A percentile compares a stretch with the other conserved stretches of the same genome.
These are phyloP conservation scores for Mycena floridula DNA, from an alignment of 768 basidiomycete genomes.

Conservation along the genomic window DNA sequence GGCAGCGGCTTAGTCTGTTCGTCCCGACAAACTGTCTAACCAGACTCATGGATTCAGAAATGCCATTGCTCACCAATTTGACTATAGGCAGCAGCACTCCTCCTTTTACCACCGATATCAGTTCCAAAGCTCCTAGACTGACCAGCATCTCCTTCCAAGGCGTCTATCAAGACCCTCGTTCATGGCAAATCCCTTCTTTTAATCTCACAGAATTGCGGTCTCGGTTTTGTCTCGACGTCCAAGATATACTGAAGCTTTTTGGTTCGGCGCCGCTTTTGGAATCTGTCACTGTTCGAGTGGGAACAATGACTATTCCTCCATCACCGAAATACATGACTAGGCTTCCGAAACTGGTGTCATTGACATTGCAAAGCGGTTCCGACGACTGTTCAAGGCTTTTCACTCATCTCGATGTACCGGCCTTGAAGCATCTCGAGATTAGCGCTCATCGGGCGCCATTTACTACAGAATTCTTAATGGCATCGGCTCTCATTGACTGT, in stretches of 20 bases:
- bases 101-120: neutral
- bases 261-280: neutral
- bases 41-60: neutral
- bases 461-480: neutral
- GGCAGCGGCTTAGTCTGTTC: neutral
- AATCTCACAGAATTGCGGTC: neutral
- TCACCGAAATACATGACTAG: neutral
- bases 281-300: neutral
- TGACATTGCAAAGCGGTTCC: neutral
- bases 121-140: neutral
- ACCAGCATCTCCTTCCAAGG: neutral
- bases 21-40: neutral
- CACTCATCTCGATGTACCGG: neutral
- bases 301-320: neutral
- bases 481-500: neutral
- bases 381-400: neutral
- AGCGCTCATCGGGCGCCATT: neutral
- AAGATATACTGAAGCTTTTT: neutral
- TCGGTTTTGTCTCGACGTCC: neutral
- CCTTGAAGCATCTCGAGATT: neutral
- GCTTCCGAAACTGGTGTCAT: neutral
- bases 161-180: neutral
- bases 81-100: neutral
- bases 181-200: neutral
- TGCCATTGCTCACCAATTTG: neutral